Conservation (phyloP, 352 stramenopile species). For the Pythium brassicae region DNA sequence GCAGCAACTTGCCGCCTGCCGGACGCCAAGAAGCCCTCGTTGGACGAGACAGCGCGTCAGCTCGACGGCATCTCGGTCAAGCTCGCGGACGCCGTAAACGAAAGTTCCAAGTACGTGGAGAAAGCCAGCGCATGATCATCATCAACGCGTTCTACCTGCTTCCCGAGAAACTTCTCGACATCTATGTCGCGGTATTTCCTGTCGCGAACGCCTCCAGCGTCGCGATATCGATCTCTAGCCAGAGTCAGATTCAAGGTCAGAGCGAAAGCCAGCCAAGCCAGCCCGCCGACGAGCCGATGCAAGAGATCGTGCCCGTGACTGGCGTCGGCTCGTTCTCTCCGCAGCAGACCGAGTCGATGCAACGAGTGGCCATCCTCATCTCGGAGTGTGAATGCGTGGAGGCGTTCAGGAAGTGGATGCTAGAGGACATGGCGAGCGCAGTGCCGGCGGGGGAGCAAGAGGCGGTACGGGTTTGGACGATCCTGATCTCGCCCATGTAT, state of each 20-base stretch:
- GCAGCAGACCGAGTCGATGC: background rate
- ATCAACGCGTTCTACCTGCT: background rate
- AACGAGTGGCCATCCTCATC: background rate
- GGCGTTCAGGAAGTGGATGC: background rate
- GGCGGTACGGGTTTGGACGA: background rate
- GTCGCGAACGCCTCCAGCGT: background rate
- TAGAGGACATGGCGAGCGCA: background rate
- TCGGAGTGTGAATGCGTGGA: too few relatives aligned
- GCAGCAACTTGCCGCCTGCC: background rate
- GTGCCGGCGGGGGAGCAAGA: background rate
- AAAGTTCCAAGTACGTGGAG: background rate
- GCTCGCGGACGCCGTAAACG: background rate
- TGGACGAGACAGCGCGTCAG: too few relatives aligned
- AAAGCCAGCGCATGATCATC: background rate
- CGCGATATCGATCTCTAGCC: too few relatives aligned
- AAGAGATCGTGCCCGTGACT: too few relatives aligned
- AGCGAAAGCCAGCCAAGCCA: too few relatives aligned
- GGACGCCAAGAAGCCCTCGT: background rate
- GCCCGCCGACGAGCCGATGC: too few relatives aligned
- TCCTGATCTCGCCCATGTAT: background rate
- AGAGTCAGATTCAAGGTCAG: too few relatives aligned
- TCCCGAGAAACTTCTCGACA: background rate
- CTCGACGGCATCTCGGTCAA: background rate
- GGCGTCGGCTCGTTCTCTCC: too few relatives aligned
- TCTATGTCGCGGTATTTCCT: background rate